Percentiles rank a stretch among this genome's conserved stretches.
phyloP scores from a whole-genome alignment of 306 rosid species.

The Lathyrus aphaca region DNA sequence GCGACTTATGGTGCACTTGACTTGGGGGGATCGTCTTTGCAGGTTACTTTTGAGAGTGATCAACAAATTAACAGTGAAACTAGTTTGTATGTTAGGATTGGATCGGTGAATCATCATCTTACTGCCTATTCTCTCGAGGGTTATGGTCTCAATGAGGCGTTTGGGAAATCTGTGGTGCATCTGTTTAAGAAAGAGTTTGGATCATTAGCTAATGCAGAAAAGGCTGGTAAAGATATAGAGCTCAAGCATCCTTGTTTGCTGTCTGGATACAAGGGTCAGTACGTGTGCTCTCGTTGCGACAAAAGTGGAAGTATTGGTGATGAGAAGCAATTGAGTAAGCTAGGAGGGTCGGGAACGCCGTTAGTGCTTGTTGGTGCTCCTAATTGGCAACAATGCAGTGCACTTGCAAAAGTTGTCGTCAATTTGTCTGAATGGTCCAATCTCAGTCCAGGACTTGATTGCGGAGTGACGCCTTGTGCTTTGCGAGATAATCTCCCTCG shows the following conservation, averaged over 20 bases:
- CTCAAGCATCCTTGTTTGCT: constrained; percentile 94
- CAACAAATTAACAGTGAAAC: constrained; percentile 55
- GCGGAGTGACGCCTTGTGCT: constrained; percentile 84
- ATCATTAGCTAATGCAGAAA: constrained; percentile 39
- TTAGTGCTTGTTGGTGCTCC: constrained; percentile 78
- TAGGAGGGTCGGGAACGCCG: constrained; percentile 50
- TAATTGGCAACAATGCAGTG: constrained; percentile 79
- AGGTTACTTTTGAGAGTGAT: constrained; percentile 93
- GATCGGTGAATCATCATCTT: constrained; percentile 78
- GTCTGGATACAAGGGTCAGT: constrained; percentile 71
- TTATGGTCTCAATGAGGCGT: constrained; percentile 90
- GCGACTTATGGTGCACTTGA: constrained; percentile 92
- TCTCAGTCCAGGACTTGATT: constrained; percentile 62
- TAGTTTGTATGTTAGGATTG: constrained; percentile 78
- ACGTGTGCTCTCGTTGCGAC: constrained; percentile 63
- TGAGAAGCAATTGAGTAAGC: constrained; percentile 40
- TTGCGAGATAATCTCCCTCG: constrained; percentile 64
- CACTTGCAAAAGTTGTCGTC: constrained; percentile 70
- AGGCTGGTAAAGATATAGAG: constrained; percentile 47
- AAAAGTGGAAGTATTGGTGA: constrained; percentile 45
- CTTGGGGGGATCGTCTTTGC: constrained; percentile 94
- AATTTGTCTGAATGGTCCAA: constrained; percentile 89
- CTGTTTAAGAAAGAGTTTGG: constrained; percentile 58
- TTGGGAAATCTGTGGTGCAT: constrained; percentile 77
- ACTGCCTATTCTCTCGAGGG: constrained; percentile 86